Conservation (phyloP, 495 filamentous ascomycete genomes). For the Chaetomium cochliodes region DNA sequence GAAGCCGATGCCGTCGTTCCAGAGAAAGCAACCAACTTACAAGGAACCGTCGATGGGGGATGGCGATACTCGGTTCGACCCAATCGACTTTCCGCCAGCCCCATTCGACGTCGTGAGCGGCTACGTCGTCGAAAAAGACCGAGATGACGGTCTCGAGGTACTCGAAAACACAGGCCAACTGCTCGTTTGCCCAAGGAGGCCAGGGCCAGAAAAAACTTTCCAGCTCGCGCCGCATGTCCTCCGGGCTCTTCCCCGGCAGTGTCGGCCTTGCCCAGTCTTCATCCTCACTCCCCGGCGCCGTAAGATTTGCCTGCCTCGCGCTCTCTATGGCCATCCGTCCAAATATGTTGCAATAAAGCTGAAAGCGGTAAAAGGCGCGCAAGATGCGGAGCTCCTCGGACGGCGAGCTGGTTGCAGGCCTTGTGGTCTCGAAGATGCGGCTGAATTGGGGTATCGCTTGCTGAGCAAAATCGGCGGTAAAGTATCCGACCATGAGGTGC, state of each 20-base stretch:
- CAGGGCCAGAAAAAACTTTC: background rate
- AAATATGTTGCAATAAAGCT: background rate
- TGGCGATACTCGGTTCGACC: background rate
- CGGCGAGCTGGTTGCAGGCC: background rate
- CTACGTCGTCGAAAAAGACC: background rate
- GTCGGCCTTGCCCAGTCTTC: background rate
- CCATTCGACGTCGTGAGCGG: background rate
- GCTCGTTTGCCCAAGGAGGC: constrained; percentile 1
- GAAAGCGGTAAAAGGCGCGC: background rate
- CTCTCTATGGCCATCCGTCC: background rate
- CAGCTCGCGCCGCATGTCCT: background rate
- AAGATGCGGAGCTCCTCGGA: constrained; percentile 2
- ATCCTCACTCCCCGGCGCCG: background rate
- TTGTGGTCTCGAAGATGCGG: constrained; percentile 4
- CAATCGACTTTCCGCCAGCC: background rate
- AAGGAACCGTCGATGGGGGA: constrained; percentile 4
- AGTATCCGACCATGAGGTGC: background rate
- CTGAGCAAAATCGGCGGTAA: background rate
- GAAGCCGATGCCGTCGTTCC: too few relatives aligned
- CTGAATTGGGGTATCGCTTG: background rate
- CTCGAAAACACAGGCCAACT: constrained; percentile 4
- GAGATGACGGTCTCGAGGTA: background rate
- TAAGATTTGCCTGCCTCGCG: background rate
- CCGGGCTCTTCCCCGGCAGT: background rate
- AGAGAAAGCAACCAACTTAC: background rate